These are phyloP conservation scores for Stylosanthes scabra DNA, from an alignment of 331 rosid species.

Conservation along the genomic window DNA sequence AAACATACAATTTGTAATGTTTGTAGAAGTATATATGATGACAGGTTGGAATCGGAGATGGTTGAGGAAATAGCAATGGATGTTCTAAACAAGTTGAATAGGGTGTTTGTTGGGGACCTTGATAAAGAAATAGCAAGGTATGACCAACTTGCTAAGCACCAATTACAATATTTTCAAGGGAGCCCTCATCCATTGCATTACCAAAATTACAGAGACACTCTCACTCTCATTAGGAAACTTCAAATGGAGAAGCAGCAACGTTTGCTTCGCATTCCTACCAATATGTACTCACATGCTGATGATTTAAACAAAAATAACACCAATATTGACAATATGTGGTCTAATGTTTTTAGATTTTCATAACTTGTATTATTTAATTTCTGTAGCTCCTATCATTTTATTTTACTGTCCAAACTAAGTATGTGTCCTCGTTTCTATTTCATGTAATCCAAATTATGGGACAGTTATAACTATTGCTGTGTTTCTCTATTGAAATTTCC, in stretches of 20 bases:
- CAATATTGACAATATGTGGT: not conserved
- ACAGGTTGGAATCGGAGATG: conserved; percentile 34
- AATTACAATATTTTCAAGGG: not conserved
- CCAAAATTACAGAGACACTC: not conserved
- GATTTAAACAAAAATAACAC: not conserved
- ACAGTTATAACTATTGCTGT: not conserved
- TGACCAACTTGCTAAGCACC: conserved; percentile 25
- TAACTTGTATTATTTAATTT: not conserved
- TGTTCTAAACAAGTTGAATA: conserved; percentile 24
- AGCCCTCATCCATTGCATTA: not conserved
- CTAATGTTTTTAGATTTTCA: not conserved
- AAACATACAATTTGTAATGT: too few relatives aligned
- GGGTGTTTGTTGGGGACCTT: conserved; percentile 21
- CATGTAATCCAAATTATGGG: not conserved
- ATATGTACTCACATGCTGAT: conserved; percentile 11
- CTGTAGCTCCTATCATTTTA: not conserved
- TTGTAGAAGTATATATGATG: too few relatives aligned
- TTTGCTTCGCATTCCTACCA: conserved; percentile 30
- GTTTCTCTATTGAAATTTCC: too few relatives aligned
- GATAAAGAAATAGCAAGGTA: conserved; percentile 28
- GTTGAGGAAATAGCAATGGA: conserved; percentile 33
- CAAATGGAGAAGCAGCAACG: conserved; percentile 35
- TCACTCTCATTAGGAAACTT: conserved; percentile 5
- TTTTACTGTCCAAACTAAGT: not conserved
- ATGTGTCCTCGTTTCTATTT: not conserved